Base-by-base conservation (phyloP, 352 stramenopile species). In the Phytophthora palmivora region DNA sequence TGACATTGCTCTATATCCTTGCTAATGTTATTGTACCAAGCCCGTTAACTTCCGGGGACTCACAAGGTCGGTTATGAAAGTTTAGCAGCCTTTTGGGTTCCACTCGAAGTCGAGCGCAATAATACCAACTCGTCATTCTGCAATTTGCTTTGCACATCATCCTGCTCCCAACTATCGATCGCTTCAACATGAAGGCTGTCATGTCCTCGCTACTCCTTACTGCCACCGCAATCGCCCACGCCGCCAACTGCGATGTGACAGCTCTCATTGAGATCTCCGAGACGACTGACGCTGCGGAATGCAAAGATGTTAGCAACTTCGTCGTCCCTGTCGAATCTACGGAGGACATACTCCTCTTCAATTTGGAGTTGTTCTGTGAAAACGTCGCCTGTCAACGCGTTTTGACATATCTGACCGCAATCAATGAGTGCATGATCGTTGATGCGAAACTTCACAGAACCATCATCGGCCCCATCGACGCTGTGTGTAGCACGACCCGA, bases 351-450 rank as follows among this genome's bases (percentile, higher is more conserved):
- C 48, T 52, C 15, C 14, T 56, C 24, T 39, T 11, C 28, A 28
- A 56, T 8, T 50, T 59, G 8, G 37, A 22, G 7, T 19, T 43
- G 4, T 52, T 74, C 54, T 74, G 61, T 24, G 49, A 26, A 4
- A 52, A 41, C 18, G 33, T 36, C 6, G 61, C 57, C 16, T 74
- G 66, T 18, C 22, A 28, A 5, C 34, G 33, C 0, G 36, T 74
- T n/a, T 14, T 60, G 8, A 19, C 18, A 3, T 28, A n/a, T 8
- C 21, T 75, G n/a, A 3, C 42, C 7, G 44, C 6, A 0, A 51
- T 67, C 12, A 6, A 41, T 0, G 56, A 71, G 34, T 71, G 66
- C 34, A 51, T 49, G 22, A 47, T 74, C 30, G 52, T 55, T 24
- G 67, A 47, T 15, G 15, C 21, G 2, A 16, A 28, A 21, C 49